These are phyloP conservation scores for Trametes sp. DNA, from an alignment of 1,284 basidiomycete species.

Conservation along the genomic window DNA sequence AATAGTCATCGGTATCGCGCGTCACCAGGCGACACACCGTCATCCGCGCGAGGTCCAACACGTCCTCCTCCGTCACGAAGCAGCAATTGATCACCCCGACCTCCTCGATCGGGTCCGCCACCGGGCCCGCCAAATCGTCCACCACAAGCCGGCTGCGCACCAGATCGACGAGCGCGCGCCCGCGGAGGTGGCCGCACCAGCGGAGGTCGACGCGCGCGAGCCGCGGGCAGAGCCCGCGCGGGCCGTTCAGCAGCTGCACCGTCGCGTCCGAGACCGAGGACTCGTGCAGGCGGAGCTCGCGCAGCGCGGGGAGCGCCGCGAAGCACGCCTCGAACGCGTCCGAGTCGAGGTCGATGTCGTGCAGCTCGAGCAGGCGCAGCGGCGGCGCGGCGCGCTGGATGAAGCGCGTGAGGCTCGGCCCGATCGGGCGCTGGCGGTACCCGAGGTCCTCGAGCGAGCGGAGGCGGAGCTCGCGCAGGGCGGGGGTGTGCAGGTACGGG, in stretches of 20 bases:
- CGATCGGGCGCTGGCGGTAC: conserved; percentile 49
- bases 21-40: conserved; percentile 60
- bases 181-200: conserved; percentile 66
- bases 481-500: conserved; percentile 50
- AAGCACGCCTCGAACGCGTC: conserved; percentile 53
- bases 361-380: conserved; percentile 59
- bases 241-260: conserved; percentile 49
- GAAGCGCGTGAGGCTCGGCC: conserved; percentile 49
- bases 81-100: conserved; percentile 68
- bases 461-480: conserved; percentile 54
- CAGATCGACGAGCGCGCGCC: conserved; percentile 57
- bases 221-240: conserved; percentile 54
- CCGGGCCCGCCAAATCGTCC: conserved; percentile 7
- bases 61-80: conserved; percentile 61
- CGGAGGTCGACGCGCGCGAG: conserved; percentile 61
- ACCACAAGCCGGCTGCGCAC: conserved; percentile 49
- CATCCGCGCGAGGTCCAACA: conserved; percentile 57
- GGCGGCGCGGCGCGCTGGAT: conserved; percentile 50
- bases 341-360: conserved; percentile 59
- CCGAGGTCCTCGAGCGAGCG: conserved; percentile 51
- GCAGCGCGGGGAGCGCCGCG: conserved; percentile 47
- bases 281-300: conserved; percentile 64
- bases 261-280: conserved; percentile 64
- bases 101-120: conserved; percentile 46
- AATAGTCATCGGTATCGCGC: conserved; percentile 56